These are phyloP conservation scores for Ophiostoma australiae DNA, from an alignment of 2,329 filamentous ascomycete species.

Conservation along the genomic window DNA sequence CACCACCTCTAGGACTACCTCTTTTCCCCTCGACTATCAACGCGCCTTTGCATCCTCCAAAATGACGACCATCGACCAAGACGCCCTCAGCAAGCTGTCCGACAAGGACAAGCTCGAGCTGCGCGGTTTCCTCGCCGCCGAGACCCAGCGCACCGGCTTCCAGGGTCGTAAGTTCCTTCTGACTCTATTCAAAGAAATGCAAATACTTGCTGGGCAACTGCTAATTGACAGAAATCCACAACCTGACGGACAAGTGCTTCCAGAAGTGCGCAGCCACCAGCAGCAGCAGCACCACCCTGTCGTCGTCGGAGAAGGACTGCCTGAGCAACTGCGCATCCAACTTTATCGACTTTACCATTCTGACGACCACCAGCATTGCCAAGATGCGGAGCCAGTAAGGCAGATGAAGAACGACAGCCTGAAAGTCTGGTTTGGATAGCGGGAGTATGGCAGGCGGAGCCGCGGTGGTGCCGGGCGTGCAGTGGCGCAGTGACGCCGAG, in stretches of 20 bases:
- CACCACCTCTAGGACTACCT: background rate
- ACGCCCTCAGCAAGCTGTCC: constrained; percentile 47
- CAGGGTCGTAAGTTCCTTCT: constrained; percentile 48
- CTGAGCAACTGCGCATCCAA: constrained; percentile 89
- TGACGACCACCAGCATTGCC: constrained; percentile 82
- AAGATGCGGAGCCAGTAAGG: constrained; percentile 44
- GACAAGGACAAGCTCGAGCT: constrained; percentile 82
- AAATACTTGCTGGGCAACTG: background rate
- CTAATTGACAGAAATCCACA: constrained; percentile 46
- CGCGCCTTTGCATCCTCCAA: background rate
- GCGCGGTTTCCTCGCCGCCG: constrained; percentile 76
- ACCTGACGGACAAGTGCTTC: constrained; percentile 74
- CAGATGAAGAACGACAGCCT: too few species aligned
- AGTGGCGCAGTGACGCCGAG: background rate
- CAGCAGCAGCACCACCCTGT: constrained; percentile 60
- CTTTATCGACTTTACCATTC: constrained; percentile 82
- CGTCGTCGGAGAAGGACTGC: constrained; percentile 74
- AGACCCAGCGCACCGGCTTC: constrained; percentile 74
- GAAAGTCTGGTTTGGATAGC: too few species aligned
- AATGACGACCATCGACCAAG: constrained; percentile 12
- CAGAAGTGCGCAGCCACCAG: constrained; percentile 76
- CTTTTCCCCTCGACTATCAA: background rate
- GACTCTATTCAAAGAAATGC: background rate
- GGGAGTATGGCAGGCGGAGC: background rate
- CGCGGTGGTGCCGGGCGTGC: background rate